Percentiles rank a stretch among this genome's conserved stretches.
These are phyloP conservation scores for Brasenia schreberi DNA, from an alignment of 164 flowering plant genomes.

Conservation along the genomic window DNA sequence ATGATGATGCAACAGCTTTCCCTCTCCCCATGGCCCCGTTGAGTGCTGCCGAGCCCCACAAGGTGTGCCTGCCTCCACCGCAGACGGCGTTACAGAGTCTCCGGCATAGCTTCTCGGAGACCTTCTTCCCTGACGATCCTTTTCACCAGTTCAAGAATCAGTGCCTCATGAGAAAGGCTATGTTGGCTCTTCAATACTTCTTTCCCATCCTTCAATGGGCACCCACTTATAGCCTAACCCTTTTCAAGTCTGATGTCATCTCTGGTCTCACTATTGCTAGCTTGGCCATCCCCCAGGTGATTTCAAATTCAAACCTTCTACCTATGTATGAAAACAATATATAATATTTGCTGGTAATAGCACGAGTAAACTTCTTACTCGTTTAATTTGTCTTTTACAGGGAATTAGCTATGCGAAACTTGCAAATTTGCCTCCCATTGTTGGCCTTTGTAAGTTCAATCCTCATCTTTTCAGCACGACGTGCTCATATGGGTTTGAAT, in stretches of 20 bases:
- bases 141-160: conserved; percentile 61
- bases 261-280: conserved; percentile 68
- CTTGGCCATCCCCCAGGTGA: conserved; percentile 51
- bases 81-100: conserved; percentile 38
- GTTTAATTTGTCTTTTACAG: conserved; percentile 13
- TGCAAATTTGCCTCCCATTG: conserved; percentile 46
- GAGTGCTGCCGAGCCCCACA: conserved; percentile 29
- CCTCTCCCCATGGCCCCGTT: conserved; percentile 2
- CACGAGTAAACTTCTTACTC: background rate
- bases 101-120: conserved; percentile 45
- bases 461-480: background rate
- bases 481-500: background rate
- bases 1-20: conserved; percentile 9
- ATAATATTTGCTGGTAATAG: too few species aligned
- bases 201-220: conserved; percentile 71
- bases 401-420: conserved; percentile 67
- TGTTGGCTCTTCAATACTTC: conserved; percentile 55
- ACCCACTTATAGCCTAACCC: conserved; percentile 19
- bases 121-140: conserved; percentile 93
- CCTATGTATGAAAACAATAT: too few species aligned
- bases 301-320: background rate
- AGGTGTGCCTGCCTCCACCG: conserved; percentile 55
- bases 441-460: conserved; percentile 44
- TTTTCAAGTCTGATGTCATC: conserved; percentile 37
- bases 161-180: conserved; percentile 20